Conservation (phyloP, 352 stramenopile genomes). For the Thalassiosira exigua region DNA sequence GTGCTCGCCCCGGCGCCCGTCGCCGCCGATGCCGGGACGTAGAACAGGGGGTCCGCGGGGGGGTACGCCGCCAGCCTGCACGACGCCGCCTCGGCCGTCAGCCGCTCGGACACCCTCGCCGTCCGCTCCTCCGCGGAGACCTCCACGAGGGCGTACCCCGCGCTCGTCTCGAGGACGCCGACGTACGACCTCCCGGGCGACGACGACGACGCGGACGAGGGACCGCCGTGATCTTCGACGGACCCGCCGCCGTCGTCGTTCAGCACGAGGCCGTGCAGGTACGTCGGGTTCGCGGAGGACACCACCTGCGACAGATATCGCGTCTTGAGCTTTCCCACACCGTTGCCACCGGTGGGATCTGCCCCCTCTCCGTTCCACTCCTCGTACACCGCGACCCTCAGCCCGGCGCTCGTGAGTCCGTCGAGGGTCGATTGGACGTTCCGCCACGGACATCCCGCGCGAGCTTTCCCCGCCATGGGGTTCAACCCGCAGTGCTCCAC, state of each 20-base stretch:
- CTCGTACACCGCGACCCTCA: slow-evolving; percentile 88
- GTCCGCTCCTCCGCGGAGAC: slow-evolving; percentile 79
- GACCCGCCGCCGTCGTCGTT: slow-evolving; percentile 64
- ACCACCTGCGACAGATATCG: slow-evolving; percentile 83
- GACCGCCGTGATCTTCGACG: slow-evolving; percentile 27
- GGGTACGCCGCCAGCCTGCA: slow-evolving; percentile 77
- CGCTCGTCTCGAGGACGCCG: slow-evolving; percentile 69
- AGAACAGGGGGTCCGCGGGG: slow-evolving; percentile 75
- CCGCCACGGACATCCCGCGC: slow-evolving; percentile 84
- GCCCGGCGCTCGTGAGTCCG: slow-evolving; percentile 79
- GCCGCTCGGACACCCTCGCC: slow-evolving; percentile 71
- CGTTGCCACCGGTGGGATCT: slow-evolving; percentile 18
- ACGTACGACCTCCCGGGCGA: slow-evolving; percentile 37
- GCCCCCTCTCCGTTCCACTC: slow-evolving; percentile 51
- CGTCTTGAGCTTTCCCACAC: slow-evolving; percentile 66
- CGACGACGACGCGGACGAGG: slow-evolving; percentile 27
- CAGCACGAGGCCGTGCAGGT: slow-evolving; percentile 84
- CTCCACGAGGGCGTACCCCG: slow-evolving; percentile 85
- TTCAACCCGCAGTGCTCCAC: slow-evolving; percentile 88
- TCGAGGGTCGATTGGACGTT: slow-evolving; percentile 87
- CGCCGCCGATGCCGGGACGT: slow-evolving; percentile 62
- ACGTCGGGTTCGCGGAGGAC: slow-evolving; percentile 82
- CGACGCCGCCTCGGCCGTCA: slow-evolving; percentile 76
- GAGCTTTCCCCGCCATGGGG: slow-evolving; percentile 86
- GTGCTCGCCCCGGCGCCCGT: slow-evolving; percentile 3